Base-by-base conservation (phyloP, 352 stramenopile species). In the Aphanomyces euteiches region DNA sequence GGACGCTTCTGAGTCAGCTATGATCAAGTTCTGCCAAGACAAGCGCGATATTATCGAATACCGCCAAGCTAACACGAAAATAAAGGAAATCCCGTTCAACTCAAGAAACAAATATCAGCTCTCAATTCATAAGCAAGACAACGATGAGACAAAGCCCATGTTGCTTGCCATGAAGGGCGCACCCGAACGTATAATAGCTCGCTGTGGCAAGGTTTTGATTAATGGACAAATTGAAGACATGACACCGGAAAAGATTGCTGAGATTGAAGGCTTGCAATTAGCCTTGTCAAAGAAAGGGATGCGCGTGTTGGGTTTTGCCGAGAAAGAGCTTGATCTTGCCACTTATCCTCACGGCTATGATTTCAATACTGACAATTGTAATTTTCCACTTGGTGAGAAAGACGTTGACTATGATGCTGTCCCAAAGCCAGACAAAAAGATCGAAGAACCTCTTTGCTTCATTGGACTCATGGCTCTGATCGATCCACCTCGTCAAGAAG, bases 391-490 rank as follows among this genome's bases (percentile, higher is more conserved):
- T 53, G 85, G 93, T 15, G 84, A 92, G 61, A 88, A 89, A 73
- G 90, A 95, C 69, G 88, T 90, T 8, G 86, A 92, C 69, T 90
- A 91, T 50, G 79, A 89, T 3, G 54, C 73, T 4, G 84, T 79
- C 28, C 90, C 77, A 45, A 95, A 83, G 73, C 83, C 78, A 21
- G 77, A 85, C 71, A 77, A 74, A 76, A 96, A 89, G 65, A 91
- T 78, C 66, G 88, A 84, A 78, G 84, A 90, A 70, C 77, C 71
- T 1, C 72, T 88, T 56, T 96, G 89, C 40, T 98, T 98, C 58
- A 90, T 98, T 69, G 96, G 96, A 48, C 77, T 99, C 61, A 98
- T 98, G 80, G 93, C 95, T 7, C 83, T 99, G 41, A 98, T 98
- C 69, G 96, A 99, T 74, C 96, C 96, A 7, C 96, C 96, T 15